These are phyloP conservation scores for Priceomyces melissophilus DNA, from an alignment of 805 yeast species.

Conservation along the genomic window DNA sequence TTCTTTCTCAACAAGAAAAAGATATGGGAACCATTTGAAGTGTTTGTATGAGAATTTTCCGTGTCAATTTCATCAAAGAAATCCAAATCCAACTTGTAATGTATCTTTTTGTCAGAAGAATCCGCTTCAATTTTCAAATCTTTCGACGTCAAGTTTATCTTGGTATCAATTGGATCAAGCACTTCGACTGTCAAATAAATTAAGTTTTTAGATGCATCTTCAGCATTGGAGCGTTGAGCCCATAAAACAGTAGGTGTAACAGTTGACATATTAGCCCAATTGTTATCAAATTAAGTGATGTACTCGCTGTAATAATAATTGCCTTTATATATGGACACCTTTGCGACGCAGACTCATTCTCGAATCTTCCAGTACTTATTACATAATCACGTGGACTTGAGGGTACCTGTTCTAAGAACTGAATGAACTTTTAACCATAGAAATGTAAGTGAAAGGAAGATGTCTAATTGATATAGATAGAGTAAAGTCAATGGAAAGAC, in stretches of 20 bases:
- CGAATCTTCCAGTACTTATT: slow-evolving; percentile 1
- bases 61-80: slow-evolving; percentile 74
- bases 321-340: neutral
- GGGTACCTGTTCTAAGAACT: neutral
- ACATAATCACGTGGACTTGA: slow-evolving; percentile 1
- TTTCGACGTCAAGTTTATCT: slow-evolving; percentile 57
- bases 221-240: slow-evolving; percentile 93
- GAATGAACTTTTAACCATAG: too few species aligned
- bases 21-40: slow-evolving; percentile 56
- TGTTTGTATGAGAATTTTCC: slow-evolving; percentile 55
- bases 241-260: slow-evolving; percentile 63
- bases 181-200: slow-evolving; percentile 71
- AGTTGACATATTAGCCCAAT: slow-evolving; percentile 14
- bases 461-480: too few species aligned
- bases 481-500: too few species aligned
- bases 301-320: neutral
- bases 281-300: slow-evolving; percentile 1
- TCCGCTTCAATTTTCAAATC: slow-evolving; percentile 50
- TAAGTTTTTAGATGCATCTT: slow-evolving; percentile 69
- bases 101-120: slow-evolving; percentile 41
- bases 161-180: slow-evolving; percentile 62
- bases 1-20: slow-evolving; percentile 68
- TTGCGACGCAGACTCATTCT: neutral
- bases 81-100: slow-evolving; percentile 67
- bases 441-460: too few species aligned